phyloP scores from a whole-genome alignment of 371 early-diverging fungal genomes.

The Quaeritorhiza haematococci region DNA sequence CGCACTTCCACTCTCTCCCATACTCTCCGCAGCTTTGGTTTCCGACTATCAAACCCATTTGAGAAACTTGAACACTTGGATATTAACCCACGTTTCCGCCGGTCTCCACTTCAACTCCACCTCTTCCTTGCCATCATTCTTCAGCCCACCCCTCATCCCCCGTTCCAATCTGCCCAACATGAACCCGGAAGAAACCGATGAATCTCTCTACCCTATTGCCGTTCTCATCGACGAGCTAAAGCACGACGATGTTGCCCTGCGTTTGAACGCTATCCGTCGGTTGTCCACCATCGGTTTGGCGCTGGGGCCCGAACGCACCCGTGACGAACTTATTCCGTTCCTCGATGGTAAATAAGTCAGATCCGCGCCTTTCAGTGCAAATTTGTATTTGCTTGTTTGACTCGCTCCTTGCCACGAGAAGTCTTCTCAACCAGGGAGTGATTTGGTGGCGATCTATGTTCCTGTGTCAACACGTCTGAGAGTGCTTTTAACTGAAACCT shows the following conservation, averaged over 20 bases:
- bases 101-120: too few relatives aligned
- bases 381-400: slow-evolving; percentile 3
- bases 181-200: slow-evolving; percentile 22
- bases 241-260: slow-evolving; percentile 89
- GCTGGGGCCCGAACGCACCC: slow-evolving; percentile 89
- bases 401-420: slow-evolving; percentile 5
- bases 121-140: too few relatives aligned
- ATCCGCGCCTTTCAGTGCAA: background rate
- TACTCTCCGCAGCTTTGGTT: too few relatives aligned
- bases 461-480: background rate
- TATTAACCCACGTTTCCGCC: too few relatives aligned
- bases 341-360: slow-evolving; percentile 70
- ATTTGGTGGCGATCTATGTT: background rate
- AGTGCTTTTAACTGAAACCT: background rate
- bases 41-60: too few relatives aligned
- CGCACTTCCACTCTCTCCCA: too few relatives aligned
- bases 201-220: slow-evolving; percentile 73
- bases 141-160: too few relatives aligned
- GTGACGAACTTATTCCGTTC: slow-evolving; percentile 94
- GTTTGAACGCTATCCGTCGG: slow-evolving; percentile 87
- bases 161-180: slow-evolving; percentile 9
- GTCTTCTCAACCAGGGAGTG: too few relatives aligned
- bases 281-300: slow-evolving; percentile 89
- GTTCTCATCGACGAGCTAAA: slow-evolving; percentile 94
- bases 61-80: too few relatives aligned